Evolutionary conservation across 2,329 filamentous ascomycete genomes (phyloP), one percentile per base, ranked within the genome.

Genomic region (Talaromyces piceae): DNA sequence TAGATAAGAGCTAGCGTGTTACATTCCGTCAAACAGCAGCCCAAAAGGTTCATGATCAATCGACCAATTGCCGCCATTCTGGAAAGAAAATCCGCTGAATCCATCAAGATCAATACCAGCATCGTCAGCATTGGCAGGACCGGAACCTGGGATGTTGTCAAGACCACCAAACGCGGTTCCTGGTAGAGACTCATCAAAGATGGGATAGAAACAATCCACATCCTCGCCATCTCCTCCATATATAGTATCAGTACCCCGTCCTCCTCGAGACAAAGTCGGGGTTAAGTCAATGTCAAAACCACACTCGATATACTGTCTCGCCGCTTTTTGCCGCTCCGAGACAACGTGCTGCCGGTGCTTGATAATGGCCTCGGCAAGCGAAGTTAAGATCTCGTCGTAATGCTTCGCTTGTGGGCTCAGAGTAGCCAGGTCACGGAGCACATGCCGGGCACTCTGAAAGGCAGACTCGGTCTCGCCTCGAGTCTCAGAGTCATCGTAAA

Each of bases 391-490:
- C 5, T 81, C 77, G 11, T 73, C 69, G 57, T 83, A 82, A 47
- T 81, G 78, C 2, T 70, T 73, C 3, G 80, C 80, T 54, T 82
- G 79, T 0, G 78, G 75, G 37, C 77, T 80, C 45, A 76, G 71
- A 0, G 62, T 61, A 0, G 75, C 70, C 0, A 82, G 61, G 27
- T 71, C 71, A 1, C 66, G 67, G 1, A 83, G 68, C 1, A 82
- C 74, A 16, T 74, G 68, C 4, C 73, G 70, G 1, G 79, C 74
- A 2, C 73, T 71, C 18, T 67, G 63, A 54, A 82, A 82, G 0
- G 78, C 74, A 5, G 61, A 71, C 26, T 77, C 71, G 1, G 71
- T 61, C 0, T 73, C 70, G 5, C 67, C 61, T 45, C 77, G 73
- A 0, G 75, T 75, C 30, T 53, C 51, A 2, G 47, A 16, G 25